Evolutionary conservation across 345 rosid genomes (phyloP).

Genomic region (Hypericum androsaemum): DNA sequence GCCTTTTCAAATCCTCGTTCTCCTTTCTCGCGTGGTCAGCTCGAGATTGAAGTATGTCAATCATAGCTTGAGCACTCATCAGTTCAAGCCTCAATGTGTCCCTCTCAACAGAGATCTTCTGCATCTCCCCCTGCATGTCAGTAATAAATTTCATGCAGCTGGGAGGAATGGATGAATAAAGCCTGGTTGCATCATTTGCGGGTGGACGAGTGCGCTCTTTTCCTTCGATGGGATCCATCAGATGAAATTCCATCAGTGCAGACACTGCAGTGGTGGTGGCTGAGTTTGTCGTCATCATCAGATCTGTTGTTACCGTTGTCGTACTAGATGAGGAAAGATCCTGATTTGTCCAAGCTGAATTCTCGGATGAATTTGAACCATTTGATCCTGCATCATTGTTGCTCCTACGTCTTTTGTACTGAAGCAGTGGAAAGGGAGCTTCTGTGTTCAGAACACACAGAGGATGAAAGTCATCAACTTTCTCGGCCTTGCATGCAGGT

Average conservation of each 20-base stretch:
- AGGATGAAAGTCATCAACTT: slow-evolving; percentile 33
- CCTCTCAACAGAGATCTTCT: slow-evolving; percentile 56
- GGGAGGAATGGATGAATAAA: slow-evolving; percentile 37
- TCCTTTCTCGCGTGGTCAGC: slow-evolving; percentile 51
- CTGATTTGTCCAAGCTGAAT: slow-evolving; percentile 46
- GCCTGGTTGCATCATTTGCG: slow-evolving; percentile 15
- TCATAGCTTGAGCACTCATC: slow-evolving; percentile 76
- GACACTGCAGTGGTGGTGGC: slow-evolving; percentile 61
- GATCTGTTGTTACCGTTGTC: slow-evolving; percentile 30
- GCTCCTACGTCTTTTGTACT: slow-evolving; percentile 63
- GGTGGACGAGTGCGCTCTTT: slow-evolving; percentile 26
- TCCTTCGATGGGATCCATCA: slow-evolving; percentile 44
- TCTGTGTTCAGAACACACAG: slow-evolving; percentile 43
- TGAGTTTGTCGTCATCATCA: slow-evolving; percentile 25
- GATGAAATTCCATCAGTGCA: slow-evolving; percentile 72
- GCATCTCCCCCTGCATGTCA: slow-evolving; percentile 51
- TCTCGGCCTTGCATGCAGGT: slow-evolving; percentile 40
- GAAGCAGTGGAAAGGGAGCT: slow-evolving; percentile 53
- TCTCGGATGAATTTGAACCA: slow-evolving; percentile 38
- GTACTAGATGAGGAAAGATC: slow-evolving; percentile 61
- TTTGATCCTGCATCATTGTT: slow-evolving; percentile 31
- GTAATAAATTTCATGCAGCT: slow-evolving; percentile 39
- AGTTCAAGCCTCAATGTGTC: slow-evolving; percentile 65
- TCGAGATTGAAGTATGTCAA: slow-evolving; percentile 61
- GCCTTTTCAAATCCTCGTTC: slow-evolving; percentile 55